Evolutionary conservation across 129 eudicot genomes (phyloP).

Genomic region (Chrysanthemum lavandulifolium): DNA sequence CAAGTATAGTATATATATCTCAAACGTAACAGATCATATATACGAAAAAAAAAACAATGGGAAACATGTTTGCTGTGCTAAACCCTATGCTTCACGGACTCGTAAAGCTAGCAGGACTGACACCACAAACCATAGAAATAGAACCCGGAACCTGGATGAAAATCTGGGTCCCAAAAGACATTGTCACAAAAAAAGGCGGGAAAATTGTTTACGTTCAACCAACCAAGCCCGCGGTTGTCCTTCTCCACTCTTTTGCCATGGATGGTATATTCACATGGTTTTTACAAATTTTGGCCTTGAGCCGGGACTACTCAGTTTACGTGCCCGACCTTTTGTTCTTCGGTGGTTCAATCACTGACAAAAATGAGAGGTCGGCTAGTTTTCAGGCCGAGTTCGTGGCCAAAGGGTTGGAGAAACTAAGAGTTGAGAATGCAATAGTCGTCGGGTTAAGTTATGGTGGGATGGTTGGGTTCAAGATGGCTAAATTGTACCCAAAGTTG

Average conservation of each 20-base stretch:
- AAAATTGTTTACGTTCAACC: slow-evolving; percentile 3
- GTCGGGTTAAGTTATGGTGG: slow-evolving; percentile 50
- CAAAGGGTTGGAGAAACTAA: slow-evolving; percentile 38
- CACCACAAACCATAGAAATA: slow-evolving; percentile 39
- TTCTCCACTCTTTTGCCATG: slow-evolving; percentile 47
- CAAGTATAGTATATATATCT: no score
- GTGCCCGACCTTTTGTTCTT: slow-evolving; percentile 65
- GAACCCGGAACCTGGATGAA: slow-evolving; percentile 46
- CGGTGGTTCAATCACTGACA: slow-evolving; percentile 46
- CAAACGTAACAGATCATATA: no score
- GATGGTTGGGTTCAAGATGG: slow-evolving; percentile 41
- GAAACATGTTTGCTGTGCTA: slow-evolving; percentile 22
- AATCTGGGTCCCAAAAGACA: slow-evolving; percentile 46
- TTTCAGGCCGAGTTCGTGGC: slow-evolving; percentile 62
- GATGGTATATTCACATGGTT: slow-evolving; percentile 54
- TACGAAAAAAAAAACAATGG: slow-evolving; percentile 25
- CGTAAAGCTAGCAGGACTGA: slow-evolving; percentile 40
- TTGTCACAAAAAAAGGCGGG: neutral
- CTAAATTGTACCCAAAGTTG: slow-evolving; percentile 45
- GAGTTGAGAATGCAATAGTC: slow-evolving; percentile 40
- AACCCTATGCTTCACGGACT: slow-evolving; percentile 14
- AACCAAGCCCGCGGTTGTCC: slow-evolving; percentile 37
- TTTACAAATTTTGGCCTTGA: slow-evolving; percentile 38
- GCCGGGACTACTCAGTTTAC: slow-evolving; percentile 30
- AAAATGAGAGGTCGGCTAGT: slow-evolving; percentile 28